Base-by-base conservation (phyloP, 768 basidiomycete genomes). In the Mycena alexandri region DNA sequence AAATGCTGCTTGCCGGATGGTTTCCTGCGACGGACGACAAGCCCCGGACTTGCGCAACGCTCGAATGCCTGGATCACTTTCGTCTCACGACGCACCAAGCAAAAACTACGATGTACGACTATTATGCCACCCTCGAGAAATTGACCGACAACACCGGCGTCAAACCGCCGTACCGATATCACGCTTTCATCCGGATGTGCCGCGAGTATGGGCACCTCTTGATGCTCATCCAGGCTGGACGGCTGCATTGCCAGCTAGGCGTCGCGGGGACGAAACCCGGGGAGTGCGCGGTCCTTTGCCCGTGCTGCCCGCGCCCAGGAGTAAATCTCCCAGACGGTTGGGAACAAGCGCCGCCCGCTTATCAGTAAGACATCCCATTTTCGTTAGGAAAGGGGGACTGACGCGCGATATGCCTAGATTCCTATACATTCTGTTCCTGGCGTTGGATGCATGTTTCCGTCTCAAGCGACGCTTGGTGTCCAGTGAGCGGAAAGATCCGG, bases 261-360 rank as follows among this genome's bases (percentile, higher is more conserved):
- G 63, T 62, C 7, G 24, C 21, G 3, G 65, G 42, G 8, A 79
- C 78, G 2, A 41, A 58, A 25, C 61, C 61, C 19, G 78, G 81
- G 0, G 73, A 75, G 62, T 70, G 75, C 13, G 76, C 76, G 0
- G 66, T 80, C 2, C 61, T 66, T 4, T 82, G 80, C 57, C 78
- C 78, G 4, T 78, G 79, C 6, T 83, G 81, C 63, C 82, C 80
- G 1, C 75, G 76, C 0, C 77, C 76, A 0, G 76, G 69, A 0
- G 67, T 74, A 0, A 81, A 81, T 64, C 56, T 82, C 1, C 74
- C 73, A 0, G 50, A 57, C 1, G 69, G 68, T 33, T 80, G 77
- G 78, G 47, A 72, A 25, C 42, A 71, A 6, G 67, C 62, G 3
- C 44, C 69, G 0, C 52, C 48, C 3, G 63, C 76, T 19, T 14